Percentiles rank a stretch among this genome's conserved stretches.
phyloP scores from a whole-genome alignment of 495 filamentous ascomycete species.

The Parathielavia appendiculata region DNA sequence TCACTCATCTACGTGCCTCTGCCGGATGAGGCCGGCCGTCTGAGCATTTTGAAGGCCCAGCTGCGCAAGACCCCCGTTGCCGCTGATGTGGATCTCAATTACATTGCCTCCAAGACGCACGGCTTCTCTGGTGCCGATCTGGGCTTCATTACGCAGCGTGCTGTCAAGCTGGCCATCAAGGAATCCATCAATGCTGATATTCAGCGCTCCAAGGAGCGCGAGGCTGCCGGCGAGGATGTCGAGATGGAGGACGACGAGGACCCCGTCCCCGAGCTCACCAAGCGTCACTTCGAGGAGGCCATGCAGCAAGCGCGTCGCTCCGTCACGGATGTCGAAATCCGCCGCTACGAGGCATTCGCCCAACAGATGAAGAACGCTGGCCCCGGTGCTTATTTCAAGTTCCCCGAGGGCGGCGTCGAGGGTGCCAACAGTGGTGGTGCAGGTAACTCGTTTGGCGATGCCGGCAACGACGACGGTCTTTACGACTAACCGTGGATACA shows the following conservation, averaged over 20 bases:
- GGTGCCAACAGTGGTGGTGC: constrained; percentile 43
- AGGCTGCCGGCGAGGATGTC: constrained; percentile 74
- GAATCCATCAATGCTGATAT: constrained; percentile 88
- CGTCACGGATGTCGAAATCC: constrained; percentile 93
- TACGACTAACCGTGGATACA: constrained; percentile 51
- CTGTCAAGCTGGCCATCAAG: constrained; percentile 99
- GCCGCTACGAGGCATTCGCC: constrained; percentile 95
- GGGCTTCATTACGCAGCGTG: constrained; percentile 96
- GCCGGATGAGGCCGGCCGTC: constrained; percentile 82
- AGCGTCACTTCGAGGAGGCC: constrained; percentile 96
- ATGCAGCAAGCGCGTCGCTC: constrained; percentile 91
- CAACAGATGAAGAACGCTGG: constrained; percentile 98
- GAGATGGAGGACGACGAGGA: constrained; percentile 86
- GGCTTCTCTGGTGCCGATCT: constrained; percentile 99
- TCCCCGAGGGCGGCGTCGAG: constrained; percentile 69
- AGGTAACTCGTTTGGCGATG: constrained; percentile 69
- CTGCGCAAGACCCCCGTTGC: constrained; percentile 97
- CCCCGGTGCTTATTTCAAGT: constrained; percentile 93
- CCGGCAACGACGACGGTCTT: constrained; percentile 83
- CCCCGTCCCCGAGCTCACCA: constrained; percentile 92
- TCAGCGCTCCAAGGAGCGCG: constrained; percentile 78
- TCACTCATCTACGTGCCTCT: constrained; percentile 97
- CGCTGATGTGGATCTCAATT: constrained; percentile 76
- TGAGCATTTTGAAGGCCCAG: constrained; percentile 87
- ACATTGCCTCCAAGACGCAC: constrained; percentile 95